These are phyloP conservation scores for Haplosporangium gracile DNA, from an alignment of 192 early-diverging fungal species.

Conservation along the genomic window DNA sequence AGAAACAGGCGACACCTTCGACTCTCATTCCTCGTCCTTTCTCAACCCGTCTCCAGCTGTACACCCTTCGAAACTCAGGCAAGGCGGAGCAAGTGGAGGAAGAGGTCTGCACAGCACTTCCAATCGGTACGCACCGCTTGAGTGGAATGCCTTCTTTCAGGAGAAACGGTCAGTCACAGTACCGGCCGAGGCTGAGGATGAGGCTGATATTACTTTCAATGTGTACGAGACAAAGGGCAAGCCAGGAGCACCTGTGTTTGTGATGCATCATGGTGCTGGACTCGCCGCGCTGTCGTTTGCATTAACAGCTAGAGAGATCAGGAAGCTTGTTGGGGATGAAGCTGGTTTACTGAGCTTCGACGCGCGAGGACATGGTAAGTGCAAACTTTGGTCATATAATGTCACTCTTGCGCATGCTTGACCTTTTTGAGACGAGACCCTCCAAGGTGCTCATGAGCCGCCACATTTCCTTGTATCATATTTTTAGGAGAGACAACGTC, in stretches of 20 bases:
- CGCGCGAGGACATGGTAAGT: constrained; percentile 78
- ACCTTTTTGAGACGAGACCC: too few species aligned
- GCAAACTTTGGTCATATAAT: not conserved
- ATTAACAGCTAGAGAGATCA: constrained; percentile 67
- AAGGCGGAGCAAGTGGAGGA: not conserved
- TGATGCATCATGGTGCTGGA: constrained; percentile 89
- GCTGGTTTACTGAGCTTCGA: constrained; percentile 73
- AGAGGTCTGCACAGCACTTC: constrained; percentile 2
- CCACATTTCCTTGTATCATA: not conserved
- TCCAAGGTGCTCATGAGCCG: too few species aligned
- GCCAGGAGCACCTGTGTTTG: constrained; percentile 71
- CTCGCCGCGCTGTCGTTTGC: constrained; percentile 77
- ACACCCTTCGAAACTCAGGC: constrained; percentile 37
- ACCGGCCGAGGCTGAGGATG: constrained; percentile 16
- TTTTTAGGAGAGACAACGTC: constrained; percentile 60
- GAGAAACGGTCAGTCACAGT: constrained; percentile 48
- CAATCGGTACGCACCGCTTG: constrained; percentile 55
- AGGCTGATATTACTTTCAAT: constrained; percentile 57
- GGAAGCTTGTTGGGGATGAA: constrained; percentile 43
- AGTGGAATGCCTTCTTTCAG: constrained; percentile 72
- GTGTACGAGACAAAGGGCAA: constrained; percentile 56
- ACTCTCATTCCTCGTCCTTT: constrained; percentile 12
- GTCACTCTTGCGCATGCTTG: too few species aligned
- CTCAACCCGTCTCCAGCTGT: constrained; percentile 28
- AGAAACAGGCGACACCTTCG: constrained; percentile 4